A percentile compares a stretch with the other conserved stretches of the same genome.
phyloP scores from a whole-genome alignment of 2,329 filamentous ascomycete genomes.

The Xylariaceae sp. region DNA sequence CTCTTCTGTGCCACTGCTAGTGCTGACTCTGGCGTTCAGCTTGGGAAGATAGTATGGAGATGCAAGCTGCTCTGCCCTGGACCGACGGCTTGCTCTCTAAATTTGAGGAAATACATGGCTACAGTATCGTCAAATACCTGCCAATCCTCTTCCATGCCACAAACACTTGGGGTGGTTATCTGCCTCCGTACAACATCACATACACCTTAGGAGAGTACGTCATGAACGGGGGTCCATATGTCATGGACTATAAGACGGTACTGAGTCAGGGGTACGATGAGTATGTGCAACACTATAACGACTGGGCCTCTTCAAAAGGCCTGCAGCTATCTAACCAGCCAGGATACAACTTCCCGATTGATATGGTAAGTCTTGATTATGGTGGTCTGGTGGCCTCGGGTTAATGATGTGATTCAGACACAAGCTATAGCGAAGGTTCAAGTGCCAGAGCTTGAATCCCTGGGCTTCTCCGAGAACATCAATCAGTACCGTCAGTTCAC shows the following conservation, averaged over 20 bases:
- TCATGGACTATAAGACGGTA: conserved; percentile 18
- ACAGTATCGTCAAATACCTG: conserved; percentile 13
- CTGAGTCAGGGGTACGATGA: conserved; percentile 17
- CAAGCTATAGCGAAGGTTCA: conserved; percentile 10
- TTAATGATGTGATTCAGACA: neutral
- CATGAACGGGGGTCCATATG: conserved; percentile 11
- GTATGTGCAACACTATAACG: conserved; percentile 8
- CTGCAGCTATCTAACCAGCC: conserved; percentile 19
- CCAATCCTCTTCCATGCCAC: conserved; percentile 19
- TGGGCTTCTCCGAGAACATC: conserved; percentile 20
- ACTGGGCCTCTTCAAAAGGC: conserved; percentile 12
- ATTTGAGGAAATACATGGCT: conserved; percentile 15
- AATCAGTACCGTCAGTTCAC: conserved; percentile 19
- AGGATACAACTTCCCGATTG: conserved; percentile 22
- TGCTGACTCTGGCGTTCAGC: conserved; percentile 1
- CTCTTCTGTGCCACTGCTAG: too few species aligned
- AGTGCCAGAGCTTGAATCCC: conserved; percentile 19
- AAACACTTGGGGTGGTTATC: conserved; percentile 15
- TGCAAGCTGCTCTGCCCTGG: conserved; percentile 20
- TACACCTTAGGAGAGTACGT: conserved; percentile 11
- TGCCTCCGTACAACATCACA: conserved; percentile 16
- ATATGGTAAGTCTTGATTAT: conserved; percentile 13
- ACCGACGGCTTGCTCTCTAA: conserved; percentile 13
- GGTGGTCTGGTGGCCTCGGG: neutral
- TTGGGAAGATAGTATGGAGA: conserved; percentile 26